Evolutionary conservation across 2,329 filamentous ascomycete genomes (phyloP).

Genomic region (Aspergillus sp.): DNA sequence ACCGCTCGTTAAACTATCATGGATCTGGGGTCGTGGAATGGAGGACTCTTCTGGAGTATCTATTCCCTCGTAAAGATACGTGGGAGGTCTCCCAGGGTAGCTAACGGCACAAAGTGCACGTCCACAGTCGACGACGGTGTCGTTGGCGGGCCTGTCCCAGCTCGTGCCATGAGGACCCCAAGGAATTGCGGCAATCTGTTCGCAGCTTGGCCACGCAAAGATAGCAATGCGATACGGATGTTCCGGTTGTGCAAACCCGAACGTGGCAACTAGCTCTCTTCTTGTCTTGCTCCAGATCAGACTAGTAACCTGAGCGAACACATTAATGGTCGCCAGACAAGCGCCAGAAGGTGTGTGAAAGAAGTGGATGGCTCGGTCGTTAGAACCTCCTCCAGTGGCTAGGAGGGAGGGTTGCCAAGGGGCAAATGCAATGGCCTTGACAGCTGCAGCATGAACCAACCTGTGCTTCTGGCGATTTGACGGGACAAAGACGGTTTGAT

Average conservation of each 20-base stretch:
- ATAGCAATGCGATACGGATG: constrained; percentile 87
- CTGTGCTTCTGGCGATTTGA: constrained; percentile 64
- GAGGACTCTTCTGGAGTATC: constrained; percentile 16
- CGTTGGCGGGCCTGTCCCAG: constrained; percentile 26
- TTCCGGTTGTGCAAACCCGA: constrained; percentile 88
- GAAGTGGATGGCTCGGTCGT: constrained; percentile 95
- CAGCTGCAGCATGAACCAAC: constrained; percentile 79
- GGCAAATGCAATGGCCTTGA: constrained; percentile 96
- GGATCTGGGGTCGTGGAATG: constrained; percentile 9
- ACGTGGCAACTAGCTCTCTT: constrained; percentile 87
- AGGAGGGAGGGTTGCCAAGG: constrained; percentile 87
- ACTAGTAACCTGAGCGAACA: constrained; percentile 88
- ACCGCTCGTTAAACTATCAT: constrained; percentile 1
- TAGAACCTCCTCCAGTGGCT: constrained; percentile 88
- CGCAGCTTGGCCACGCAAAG: constrained; percentile 91
- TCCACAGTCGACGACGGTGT: constrained; percentile 36
- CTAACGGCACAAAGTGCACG: constrained; percentile 80
- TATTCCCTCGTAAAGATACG: constrained; percentile 16
- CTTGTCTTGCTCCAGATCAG: constrained; percentile 85
- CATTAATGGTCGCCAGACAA: constrained; percentile 83
- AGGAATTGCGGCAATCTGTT: constrained; percentile 78
- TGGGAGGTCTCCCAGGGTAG: constrained; percentile 67
- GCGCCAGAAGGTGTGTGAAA: constrained; percentile 83
- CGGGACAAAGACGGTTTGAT: constrained; percentile 50
- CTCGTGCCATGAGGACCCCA: constrained; percentile 63